Evolutionary conservation across 108 stramenopile genomes (phyloP).

Genomic region (Aurantiochytrium sp.): DNA sequence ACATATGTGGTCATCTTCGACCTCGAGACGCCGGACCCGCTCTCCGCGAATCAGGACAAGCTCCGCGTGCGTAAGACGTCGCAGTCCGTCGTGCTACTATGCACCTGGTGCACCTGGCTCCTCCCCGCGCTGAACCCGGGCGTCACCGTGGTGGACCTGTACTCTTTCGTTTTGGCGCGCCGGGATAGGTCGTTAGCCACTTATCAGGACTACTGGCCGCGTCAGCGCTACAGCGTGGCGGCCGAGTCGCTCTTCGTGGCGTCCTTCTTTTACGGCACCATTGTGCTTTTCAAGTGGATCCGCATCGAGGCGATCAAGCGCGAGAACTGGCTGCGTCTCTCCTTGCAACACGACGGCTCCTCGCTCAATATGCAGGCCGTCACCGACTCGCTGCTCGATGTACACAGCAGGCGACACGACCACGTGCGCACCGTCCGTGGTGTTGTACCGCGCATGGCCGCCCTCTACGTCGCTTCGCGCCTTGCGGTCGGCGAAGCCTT

Average conservation of each 20-base stretch:
- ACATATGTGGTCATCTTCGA: background rate
- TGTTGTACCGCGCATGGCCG: background rate
- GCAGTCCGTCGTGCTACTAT: background rate
- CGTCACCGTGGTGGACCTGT: background rate
- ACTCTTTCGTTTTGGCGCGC: background rate
- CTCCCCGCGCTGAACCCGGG: background rate
- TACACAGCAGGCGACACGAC: background rate
- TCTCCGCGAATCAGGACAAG: background rate
- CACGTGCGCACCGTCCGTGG: background rate
- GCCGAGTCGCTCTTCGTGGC: background rate
- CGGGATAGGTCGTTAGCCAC: background rate
- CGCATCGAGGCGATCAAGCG: constrained; percentile 9
- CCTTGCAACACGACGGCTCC: background rate
- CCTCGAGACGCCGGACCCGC: background rate
- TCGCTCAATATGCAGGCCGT: background rate
- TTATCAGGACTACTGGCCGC: background rate
- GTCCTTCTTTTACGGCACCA: background rate
- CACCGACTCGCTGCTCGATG: background rate
- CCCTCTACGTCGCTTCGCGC: background rate
- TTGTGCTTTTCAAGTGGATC: constrained; percentile 6
- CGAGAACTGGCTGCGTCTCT: background rate
- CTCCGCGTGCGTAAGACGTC: background rate
- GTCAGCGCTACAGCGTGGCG: background rate
- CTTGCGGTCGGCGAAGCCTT: background rate
- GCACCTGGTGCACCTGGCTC: constrained; percentile 2